Base-by-base conservation (phyloP, 306 rosid genomes). In the Luffa aegyptiaca region DNA sequence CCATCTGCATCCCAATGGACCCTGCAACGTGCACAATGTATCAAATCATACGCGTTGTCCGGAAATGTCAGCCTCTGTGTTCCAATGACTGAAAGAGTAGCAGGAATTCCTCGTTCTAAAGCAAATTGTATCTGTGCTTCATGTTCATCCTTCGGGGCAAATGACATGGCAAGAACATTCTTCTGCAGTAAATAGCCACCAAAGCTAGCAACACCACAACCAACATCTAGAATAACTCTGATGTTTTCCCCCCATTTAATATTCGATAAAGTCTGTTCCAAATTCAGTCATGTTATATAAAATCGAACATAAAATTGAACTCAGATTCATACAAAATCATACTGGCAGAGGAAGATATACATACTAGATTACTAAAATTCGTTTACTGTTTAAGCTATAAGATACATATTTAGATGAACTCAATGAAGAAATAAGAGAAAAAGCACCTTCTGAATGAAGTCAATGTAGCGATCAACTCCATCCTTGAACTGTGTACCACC, bases 111-210 rank as follows among this genome's bases (percentile, higher is more conserved):
- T 68, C 99, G 89, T 81, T 95, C 99, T n/a, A 95, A 79, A 79
- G 99, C 99, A 85, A 95, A 95, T 69, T 95, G 99, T 83, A 95
- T 93, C 90, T 95, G 99, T 77, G 99, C 99, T 85, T 95, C 99
- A 64, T 95, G 99, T 83, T 95, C 99, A 81, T 95, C 99, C 85
- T 95, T 95, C 0, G 99, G 99, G 37, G 97, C 99, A 83, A 95
- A 89, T 37, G 99, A 95, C 99, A 95, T 87, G 75, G 99, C 86
- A 49, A 95, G 90, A 61, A 89, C 97, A 80, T 93, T 87, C 78
- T 75, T 93, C 69, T 95, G 96, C 61, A 93, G 84, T 82, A 95
- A 84, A 89, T 87, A 82, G 53, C 97, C 99, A 70, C 97, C 99
- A 79, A 95, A 95, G 87, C 99, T 95, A 82, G 99, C 99, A 82